phyloP scores from a whole-genome alignment of 2,329 filamentous ascomycete species.

The Diaporthe caulivora region DNA sequence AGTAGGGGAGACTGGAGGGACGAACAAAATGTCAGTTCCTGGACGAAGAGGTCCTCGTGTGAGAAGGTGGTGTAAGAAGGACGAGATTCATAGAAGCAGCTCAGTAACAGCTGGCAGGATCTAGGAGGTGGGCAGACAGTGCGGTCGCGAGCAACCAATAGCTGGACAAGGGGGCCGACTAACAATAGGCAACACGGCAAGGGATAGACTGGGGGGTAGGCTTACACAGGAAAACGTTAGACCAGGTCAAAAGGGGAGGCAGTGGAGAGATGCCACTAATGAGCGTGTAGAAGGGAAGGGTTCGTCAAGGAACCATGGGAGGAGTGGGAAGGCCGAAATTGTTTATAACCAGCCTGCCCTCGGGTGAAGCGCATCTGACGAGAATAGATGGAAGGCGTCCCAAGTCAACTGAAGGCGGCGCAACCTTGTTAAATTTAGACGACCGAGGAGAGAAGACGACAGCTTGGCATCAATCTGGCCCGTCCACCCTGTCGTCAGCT shows the following conservation, averaged over 20 bases:
- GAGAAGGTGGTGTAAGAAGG: background rate
- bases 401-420: constrained; percentile 1
- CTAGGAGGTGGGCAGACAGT: constrained; percentile 36
- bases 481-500: constrained; percentile 8
- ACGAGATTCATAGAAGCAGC: background rate
- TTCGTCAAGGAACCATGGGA: background rate
- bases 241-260: background rate
- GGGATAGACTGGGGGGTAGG: background rate
- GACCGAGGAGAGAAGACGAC: constrained; percentile 22
- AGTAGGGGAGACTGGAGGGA: background rate
- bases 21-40: constrained; percentile 24
- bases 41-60: background rate
- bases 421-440: constrained; percentile 31
- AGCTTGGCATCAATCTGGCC: constrained; percentile 33
- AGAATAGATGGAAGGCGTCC: constrained; percentile 9
- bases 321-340: background rate
- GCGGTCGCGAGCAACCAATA: background rate
- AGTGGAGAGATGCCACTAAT: constrained; percentile 16
- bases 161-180: constrained; percentile 4
- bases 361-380: background rate
- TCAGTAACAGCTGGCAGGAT: constrained; percentile 31
- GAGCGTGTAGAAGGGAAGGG: constrained; percentile 27
- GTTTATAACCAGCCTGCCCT: constrained; percentile 1
- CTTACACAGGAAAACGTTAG: background rate
- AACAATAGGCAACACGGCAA: background rate